Evolutionary conservation across 257 asterid species (phyloP).

Genomic region (Prunella vulgaris): DNA sequence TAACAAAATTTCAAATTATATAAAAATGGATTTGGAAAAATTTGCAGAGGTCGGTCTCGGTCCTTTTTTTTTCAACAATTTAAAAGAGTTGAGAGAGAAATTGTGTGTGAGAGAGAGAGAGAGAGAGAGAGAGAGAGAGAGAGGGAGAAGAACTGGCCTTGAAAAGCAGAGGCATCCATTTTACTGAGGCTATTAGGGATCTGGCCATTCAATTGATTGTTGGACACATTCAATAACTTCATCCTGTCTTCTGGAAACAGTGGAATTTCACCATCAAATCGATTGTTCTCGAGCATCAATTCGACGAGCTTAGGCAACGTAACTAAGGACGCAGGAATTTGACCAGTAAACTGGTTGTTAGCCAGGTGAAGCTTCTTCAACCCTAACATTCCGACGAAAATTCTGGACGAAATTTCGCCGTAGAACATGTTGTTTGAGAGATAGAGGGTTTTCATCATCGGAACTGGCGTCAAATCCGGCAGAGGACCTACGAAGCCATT

Average conservation of each 20-base stretch:
- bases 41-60: too few species aligned
- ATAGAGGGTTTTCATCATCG: slow-evolving; percentile 37
- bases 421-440: slow-evolving; percentile 53
- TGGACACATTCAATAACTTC: slow-evolving; percentile 35
- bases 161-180: slow-evolving; percentile 37
- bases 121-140: not conserved
- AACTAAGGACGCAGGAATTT: slow-evolving; percentile 46
- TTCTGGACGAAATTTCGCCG: slow-evolving; percentile 40
- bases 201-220: slow-evolving; percentile 52
- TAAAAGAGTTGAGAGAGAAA: too few species aligned
- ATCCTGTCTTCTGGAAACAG: slow-evolving; percentile 32
- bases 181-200: slow-evolving; percentile 48
- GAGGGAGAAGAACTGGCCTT: slow-evolving; percentile 34
- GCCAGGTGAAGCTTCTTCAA: slow-evolving; percentile 65
- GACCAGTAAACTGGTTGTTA: slow-evolving; percentile 48
- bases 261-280: slow-evolving; percentile 57
- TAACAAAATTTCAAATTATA: too few species aligned
- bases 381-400: slow-evolving; percentile 50
- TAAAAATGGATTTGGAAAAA: too few species aligned
- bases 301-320: slow-evolving; percentile 49
- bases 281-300: slow-evolving; percentile 51
- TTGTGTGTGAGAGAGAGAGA: too few species aligned
- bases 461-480: slow-evolving; percentile 42
- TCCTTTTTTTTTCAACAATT: too few species aligned
- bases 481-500: slow-evolving; percentile 56